Percentiles rank a stretch among this genome's conserved stretches.
These are phyloP conservation scores for Pythium volutum DNA, from an alignment of 352 stramenopile genomes.

Conservation along the genomic window DNA sequence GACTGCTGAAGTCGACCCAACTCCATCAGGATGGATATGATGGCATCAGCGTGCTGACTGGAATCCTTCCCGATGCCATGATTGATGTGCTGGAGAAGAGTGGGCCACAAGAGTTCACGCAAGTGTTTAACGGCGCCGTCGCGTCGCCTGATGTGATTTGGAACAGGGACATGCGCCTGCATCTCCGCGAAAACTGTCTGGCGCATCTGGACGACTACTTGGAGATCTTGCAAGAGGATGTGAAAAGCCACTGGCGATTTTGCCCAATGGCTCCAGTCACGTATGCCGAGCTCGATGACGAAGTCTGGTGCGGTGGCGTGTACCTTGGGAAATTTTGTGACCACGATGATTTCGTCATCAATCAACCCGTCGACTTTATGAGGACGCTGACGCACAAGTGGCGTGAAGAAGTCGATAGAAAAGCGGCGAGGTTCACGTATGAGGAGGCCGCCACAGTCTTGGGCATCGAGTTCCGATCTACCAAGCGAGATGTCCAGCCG, in stretches of 20 bases:
- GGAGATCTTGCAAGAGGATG: conserved; percentile 85
- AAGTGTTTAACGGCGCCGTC: conserved; percentile 85
- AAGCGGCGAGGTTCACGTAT: conserved; percentile 25
- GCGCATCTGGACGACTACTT: conserved; percentile 93
- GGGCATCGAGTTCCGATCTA: conserved; percentile 19
- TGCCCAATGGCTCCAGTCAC: conserved; percentile 89
- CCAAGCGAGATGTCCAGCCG: conserved; percentile 19
- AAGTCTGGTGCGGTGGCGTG: conserved; percentile 93
- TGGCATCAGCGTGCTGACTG: conserved; percentile 63
- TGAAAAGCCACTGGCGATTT: conserved; percentile 86
- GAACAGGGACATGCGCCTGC: conserved; percentile 89
- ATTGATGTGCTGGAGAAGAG: conserved; percentile 86
- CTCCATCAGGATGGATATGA: conserved; percentile 47
- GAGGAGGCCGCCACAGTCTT: conserved; percentile 47
- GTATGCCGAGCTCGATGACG: conserved; percentile 87
- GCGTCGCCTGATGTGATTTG: conserved; percentile 93
- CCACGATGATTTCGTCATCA: conserved; percentile 73
- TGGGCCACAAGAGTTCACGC: conserved; percentile 77
- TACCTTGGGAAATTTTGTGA: conserved; percentile 93
- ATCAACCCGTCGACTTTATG: conserved; percentile 88
- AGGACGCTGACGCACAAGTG: conserved; percentile 69
- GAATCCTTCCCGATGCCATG: conserved; percentile 89
- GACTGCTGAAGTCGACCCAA: conserved; percentile 70
- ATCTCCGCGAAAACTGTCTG: conserved; percentile 85
- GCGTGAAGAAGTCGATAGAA: conserved; percentile 61